These are phyloP conservation scores for Alternaria novae-zelandiae DNA, from an alignment of 2,329 filamentous ascomycete genomes.

Conservation along the genomic window DNA sequence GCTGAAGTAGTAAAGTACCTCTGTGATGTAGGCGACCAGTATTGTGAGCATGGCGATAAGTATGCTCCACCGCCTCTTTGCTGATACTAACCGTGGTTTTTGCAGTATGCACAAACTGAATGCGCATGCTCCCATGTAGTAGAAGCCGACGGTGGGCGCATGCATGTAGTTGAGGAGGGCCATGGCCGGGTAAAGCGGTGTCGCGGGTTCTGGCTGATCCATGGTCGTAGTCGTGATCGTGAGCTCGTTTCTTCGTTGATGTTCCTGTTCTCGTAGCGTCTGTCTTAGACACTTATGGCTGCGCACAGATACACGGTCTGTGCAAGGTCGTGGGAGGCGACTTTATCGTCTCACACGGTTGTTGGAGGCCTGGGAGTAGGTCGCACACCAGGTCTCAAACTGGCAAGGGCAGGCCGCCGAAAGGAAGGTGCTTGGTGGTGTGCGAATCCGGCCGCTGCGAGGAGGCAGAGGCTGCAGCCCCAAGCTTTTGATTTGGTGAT, in stretches of 20 bases:
- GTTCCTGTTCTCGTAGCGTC: background rate
- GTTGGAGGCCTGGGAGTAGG: background rate
- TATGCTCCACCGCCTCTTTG: slow-evolving; percentile 29
- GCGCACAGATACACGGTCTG: background rate
- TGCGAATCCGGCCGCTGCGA: slow-evolving; percentile 3
- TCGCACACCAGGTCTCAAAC: background rate
- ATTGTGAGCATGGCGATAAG: slow-evolving; percentile 19
- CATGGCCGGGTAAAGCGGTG: slow-evolving; percentile 29
- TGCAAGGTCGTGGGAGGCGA: background rate
- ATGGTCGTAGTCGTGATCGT: slow-evolving; percentile 14
- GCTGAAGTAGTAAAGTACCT: slow-evolving; percentile 44
- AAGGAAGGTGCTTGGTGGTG: slow-evolving; percentile 4
- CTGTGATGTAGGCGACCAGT: slow-evolving; percentile 35
- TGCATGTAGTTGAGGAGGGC: slow-evolving; percentile 43
- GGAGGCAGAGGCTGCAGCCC: slow-evolving; percentile 2
- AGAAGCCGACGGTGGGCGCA: slow-evolving; percentile 39
- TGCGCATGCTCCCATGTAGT: slow-evolving; percentile 34
- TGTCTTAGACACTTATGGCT: background rate
- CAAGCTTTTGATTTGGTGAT: slow-evolving; percentile 7
- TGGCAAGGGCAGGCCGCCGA: slow-evolving; percentile 1
- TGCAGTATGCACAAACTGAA: slow-evolving; percentile 42
- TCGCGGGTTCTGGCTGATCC: slow-evolving; percentile 8
- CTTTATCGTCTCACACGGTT: background rate
- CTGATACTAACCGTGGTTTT: slow-evolving; percentile 33
- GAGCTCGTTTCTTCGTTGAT: background rate